Conservation (phyloP, 306 rosid species). For the Quercus berberidifolia region DNA sequence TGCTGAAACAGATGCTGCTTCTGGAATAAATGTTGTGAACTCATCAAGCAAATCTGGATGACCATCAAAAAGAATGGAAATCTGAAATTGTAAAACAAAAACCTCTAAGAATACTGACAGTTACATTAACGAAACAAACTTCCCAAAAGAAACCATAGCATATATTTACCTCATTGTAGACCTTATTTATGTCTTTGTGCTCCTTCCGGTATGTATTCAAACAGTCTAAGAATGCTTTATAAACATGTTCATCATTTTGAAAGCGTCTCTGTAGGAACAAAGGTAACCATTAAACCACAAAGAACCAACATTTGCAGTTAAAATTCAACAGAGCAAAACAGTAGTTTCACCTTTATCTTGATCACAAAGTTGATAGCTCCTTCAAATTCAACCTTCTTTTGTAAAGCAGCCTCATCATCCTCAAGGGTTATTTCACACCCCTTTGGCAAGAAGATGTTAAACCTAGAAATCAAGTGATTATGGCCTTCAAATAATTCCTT, state of each 20-base stretch:
- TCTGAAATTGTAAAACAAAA: slow-evolving; percentile 36
- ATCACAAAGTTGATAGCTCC: slow-evolving; percentile 96
- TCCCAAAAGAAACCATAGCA: not conserved
- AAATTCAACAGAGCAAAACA: slow-evolving; percentile 7
- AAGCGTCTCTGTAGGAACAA: slow-evolving; percentile 69
- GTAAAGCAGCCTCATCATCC: slow-evolving; percentile 66
- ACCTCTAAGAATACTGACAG: slow-evolving; percentile 1
- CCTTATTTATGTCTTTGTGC: slow-evolving; percentile 87
- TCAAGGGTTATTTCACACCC: slow-evolving; percentile 90
- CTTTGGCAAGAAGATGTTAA: slow-evolving; percentile 94
- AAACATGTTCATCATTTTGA: slow-evolving; percentile 77
- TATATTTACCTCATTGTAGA: slow-evolving; percentile 71
- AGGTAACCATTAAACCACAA: slow-evolving; percentile 9
- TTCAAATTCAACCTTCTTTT: slow-evolving; percentile 87
- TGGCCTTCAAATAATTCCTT: slow-evolving; percentile 96
- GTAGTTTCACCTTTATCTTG: slow-evolving; percentile 81
- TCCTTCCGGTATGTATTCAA: slow-evolving; percentile 94
- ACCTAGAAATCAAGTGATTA: slow-evolving; percentile 79
- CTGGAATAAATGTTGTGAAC: slow-evolving; percentile 89
- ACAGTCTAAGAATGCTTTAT: slow-evolving; percentile 92
- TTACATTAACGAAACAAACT: not conserved
- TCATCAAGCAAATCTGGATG: slow-evolving; percentile 86
- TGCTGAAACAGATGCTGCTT: slow-evolving; percentile 40
- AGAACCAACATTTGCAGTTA: slow-evolving; percentile 2
- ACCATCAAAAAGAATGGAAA: slow-evolving; percentile 68